Evolutionary conservation across 2,329 filamentous ascomycete species (phyloP), one percentile per base, ranked within the genome.

Genomic region (Elsinoe arachidis): DNA sequence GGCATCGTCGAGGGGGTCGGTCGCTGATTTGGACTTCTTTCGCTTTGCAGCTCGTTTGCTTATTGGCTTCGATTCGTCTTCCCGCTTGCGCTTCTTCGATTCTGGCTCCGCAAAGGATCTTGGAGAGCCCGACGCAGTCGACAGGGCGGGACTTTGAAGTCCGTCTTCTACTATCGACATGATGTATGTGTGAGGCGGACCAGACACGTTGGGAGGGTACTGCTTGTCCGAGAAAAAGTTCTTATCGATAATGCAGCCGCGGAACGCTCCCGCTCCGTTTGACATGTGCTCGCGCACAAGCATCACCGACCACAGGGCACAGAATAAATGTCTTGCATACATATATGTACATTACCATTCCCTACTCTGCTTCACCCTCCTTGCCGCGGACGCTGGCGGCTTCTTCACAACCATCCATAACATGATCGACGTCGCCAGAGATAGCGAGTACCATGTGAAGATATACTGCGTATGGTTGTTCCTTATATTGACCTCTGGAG

Each of bases 381-480:
- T 39, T 14, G 56, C 58, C 56, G 56, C 66, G 66, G 73, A 84
- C 23, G 85, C 83, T 9, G 89, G 79, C 12, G 90, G 90, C 73
- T 92, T 96, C 72, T 88, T 90, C 60, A 96, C 76, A 37, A 99
- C 84, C 88, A 97, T 91, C 81, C 87, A 96, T 68, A 99, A 78
- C 93, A 99, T 99, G 68, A 99, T 82, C 11, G 89, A 84, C 38
- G 93, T 99, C 58, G 91, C 91, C 39, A 86, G 72, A 58, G 84
- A 86, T 62, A 95, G 80, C 61, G 87, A 88, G 69, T 95, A 96
- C 93, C 93, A 99, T 63, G 93, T 99, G 72, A 96, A 93, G 64
- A 99, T 99, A 73, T 99, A 99, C 77, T 97, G 93, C 62, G 89
- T 85, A 73, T 99, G 93, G 73, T 95, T 97, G 70, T 99, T 99